A percentile compares a stretch with the other conserved stretches of the same genome.
These are phyloP conservation scores for Aspergillus taichungensis DNA, from an alignment of 495 filamentous ascomycete species.

Conservation along the genomic window DNA sequence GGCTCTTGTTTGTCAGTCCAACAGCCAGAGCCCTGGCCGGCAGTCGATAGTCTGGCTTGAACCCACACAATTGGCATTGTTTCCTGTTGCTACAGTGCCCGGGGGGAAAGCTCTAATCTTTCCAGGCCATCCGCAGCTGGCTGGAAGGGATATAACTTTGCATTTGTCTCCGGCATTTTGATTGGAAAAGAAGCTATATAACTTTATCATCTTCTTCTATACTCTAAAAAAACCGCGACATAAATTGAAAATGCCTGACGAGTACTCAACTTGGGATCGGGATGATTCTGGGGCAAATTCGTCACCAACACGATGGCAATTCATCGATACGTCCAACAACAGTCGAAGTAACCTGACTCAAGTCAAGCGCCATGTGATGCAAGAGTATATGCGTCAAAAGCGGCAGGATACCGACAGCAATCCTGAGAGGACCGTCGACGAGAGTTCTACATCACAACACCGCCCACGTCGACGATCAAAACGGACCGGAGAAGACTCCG, in stretches of 20 bases:
- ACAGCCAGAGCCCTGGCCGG: too few relatives aligned
- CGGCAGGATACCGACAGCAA: constrained; percentile 12
- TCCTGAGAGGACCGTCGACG: constrained; percentile 9
- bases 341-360: constrained; percentile 32
- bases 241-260: constrained; percentile 11
- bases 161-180: too few relatives aligned
- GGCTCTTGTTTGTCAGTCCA: too few relatives aligned
- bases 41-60: too few relatives aligned
- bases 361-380: constrained; percentile 41
- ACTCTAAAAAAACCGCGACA: background rate
- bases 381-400: constrained; percentile 39
- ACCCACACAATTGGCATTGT: too few relatives aligned
- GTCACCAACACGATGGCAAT: constrained; percentile 28
- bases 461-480: constrained; percentile 15
- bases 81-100: too few relatives aligned
- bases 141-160: too few relatives aligned
- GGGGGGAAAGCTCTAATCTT: too few relatives aligned
- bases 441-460: constrained; percentile 1
- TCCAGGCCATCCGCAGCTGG: too few relatives aligned
- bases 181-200: too few relatives aligned
- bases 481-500: constrained; percentile 4
- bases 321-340: constrained; percentile 34
- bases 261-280: background rate
- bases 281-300: background rate
- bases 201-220: too few relatives aligned